These are phyloP conservation scores for Kwoniella newhampshirensis DNA, from an alignment of 768 basidiomycete species.

Conservation along the genomic window DNA sequence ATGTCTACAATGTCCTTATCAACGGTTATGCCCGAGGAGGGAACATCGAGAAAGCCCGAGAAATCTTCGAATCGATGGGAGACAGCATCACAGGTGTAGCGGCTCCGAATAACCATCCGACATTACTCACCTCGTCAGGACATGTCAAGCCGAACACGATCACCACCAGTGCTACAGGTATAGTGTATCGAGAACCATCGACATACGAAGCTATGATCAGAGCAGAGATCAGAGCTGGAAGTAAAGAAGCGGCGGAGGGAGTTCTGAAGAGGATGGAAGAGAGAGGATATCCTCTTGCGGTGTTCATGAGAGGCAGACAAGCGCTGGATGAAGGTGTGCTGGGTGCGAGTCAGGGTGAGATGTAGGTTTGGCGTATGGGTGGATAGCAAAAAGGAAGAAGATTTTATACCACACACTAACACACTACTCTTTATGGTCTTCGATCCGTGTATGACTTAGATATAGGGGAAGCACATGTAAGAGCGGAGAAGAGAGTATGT, in stretches of 20 bases:
- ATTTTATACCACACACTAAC: not conserved
- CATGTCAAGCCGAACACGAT: conserved; percentile 42
- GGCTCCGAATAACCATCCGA: conserved; percentile 81
- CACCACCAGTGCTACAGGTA: conserved; percentile 55
- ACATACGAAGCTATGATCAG: conserved; percentile 83
- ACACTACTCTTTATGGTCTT: conserved; percentile 8
- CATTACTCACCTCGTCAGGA: conserved; percentile 60
- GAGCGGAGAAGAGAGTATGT: too few relatives aligned
- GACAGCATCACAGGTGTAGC: conserved; percentile 79
- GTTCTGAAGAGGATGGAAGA: conserved; percentile 71
- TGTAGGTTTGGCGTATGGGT: not conserved
- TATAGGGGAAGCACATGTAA: too few relatives aligned
- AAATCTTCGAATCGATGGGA: conserved; percentile 72
- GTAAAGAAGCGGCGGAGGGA: conserved; percentile 67
- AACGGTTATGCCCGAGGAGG: conserved; percentile 69
- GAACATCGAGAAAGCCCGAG: conserved; percentile 68
- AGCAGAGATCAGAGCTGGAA: conserved; percentile 77
- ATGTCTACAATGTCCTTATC: conserved; percentile 85
- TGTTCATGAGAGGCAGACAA: conserved; percentile 41
- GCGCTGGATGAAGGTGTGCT: conserved; percentile 31
- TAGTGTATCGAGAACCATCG: conserved; percentile 78
- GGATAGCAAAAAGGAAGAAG: conserved; percentile 2
- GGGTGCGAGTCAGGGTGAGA: too few relatives aligned
- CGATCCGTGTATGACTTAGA: too few relatives aligned
- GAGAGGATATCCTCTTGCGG: conserved; percentile 50